Evolutionary conservation across 306 rosid genomes (phyloP).

Genomic region (Psophocarpus tetragonolobus): DNA sequence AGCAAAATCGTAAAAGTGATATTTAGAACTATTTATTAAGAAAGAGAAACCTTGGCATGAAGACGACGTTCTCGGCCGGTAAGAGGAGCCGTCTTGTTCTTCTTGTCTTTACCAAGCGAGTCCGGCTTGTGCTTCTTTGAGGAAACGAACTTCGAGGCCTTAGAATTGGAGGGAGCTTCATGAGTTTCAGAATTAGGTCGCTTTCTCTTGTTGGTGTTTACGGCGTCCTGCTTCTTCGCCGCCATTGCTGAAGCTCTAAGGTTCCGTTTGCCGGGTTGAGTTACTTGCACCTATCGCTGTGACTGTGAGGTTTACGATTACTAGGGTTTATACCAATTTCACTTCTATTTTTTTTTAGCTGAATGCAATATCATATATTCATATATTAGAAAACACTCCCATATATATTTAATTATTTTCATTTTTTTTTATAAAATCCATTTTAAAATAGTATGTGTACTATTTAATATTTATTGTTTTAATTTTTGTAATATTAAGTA

Average conservation of each 20-base stretch:
- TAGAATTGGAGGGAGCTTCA: conserved; percentile 50
- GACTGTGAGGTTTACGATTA: conserved; percentile 23
- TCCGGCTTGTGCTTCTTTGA: conserved; percentile 45
- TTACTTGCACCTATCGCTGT: not conserved
- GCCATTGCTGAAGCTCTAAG: conserved; percentile 54
- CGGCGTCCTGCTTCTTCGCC: conserved; percentile 51
- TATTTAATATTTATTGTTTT: too few species aligned
- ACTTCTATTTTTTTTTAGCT: too few species aligned
- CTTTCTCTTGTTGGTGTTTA: conserved; percentile 61
- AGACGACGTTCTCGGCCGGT: conserved; percentile 71
- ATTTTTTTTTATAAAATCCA: too few species aligned
- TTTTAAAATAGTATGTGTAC: too few species aligned
- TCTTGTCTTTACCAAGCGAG: conserved; percentile 38
- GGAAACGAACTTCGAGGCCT: conserved; percentile 33
- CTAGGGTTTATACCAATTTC: conserved; percentile 38
- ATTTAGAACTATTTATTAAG: not conserved
- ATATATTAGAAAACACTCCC: too few species aligned
- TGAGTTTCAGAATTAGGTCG: conserved; percentile 40
- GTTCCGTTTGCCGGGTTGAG: not conserved
- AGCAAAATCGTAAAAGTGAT: not conserved
- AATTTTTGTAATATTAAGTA: too few species aligned
- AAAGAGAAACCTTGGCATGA: conserved; percentile 61
- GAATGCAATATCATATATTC: too few species aligned
- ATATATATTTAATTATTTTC: too few species aligned
- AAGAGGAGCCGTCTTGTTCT: conserved; percentile 43